Base-by-base conservation (phyloP, 176 grass and related monocot species). In the Triticum timopheevii region DNA sequence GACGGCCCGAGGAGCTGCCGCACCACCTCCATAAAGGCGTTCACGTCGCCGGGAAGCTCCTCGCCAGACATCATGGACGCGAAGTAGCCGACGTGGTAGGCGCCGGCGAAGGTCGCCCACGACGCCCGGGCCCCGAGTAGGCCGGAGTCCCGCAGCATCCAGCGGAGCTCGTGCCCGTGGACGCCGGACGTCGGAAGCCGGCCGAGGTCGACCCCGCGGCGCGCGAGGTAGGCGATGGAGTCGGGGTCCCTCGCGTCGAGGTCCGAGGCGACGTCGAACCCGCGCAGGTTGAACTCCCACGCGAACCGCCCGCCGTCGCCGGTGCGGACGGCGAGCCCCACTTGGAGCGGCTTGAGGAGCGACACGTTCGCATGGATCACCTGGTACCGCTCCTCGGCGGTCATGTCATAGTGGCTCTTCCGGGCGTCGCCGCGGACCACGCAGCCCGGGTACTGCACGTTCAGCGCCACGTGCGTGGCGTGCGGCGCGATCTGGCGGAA, bases 371-470 rank as follows among this genome's bases (percentile, higher is more conserved):
- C 42, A 12, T 5, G 28, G 42, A 85, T 13, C 2, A 66, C 5
- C 13, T 23, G 12, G 61, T 77, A 76, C 1, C 39, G 72, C 72
- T 76, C 83, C 8, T 73, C 10, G 23, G 54, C 3, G 35, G 8
- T 62, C 23, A 62, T 69, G 0, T 74, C 23, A 10, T 74, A 42
- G 35, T 83, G 52, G 2, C 50, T 54, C 1, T 20, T 73, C n/a
- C 3, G 9, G 34, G 15, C 34, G 35, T 20, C 22, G 33, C 8
- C 3, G 49, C 3, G n/a, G 69, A 73, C 0, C 12, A 44, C 10
- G 10, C 71, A 84, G 39, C 82, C 82, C 1, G 71, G 70, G 12
- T 84, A 84, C 58, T 84, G 71, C 1, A 84, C 71, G 12, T 75
- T 84, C 7, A 84, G 40, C 58, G 71, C 54, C 19, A 76, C 82